These are phyloP conservation scores for Tulasnella sp. DNA, from an alignment of 768 basidiomycete genomes.

Conservation along the genomic window DNA sequence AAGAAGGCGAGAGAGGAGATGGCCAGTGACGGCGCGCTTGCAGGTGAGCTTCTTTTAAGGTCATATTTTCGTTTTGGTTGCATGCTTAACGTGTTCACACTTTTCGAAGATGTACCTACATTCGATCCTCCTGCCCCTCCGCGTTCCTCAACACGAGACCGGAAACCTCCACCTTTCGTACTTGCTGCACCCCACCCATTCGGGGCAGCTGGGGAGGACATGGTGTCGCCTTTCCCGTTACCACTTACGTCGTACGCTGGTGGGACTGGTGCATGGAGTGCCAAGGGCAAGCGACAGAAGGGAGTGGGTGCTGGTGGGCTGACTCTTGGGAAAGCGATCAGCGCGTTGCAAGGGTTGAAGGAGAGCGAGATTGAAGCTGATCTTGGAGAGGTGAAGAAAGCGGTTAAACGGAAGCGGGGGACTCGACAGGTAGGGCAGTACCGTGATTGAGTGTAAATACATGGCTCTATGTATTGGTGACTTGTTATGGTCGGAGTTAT, in stretches of 20 bases:
- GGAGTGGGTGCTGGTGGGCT: slow-evolving; percentile 34
- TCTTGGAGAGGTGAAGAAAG: slow-evolving; percentile 68
- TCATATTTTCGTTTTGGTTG: not conserved
- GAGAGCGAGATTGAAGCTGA: slow-evolving; percentile 69
- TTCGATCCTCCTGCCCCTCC: slow-evolving; percentile 30
- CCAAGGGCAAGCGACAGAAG: slow-evolving; percentile 29
- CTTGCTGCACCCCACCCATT: slow-evolving; percentile 50
- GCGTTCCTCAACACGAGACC: slow-evolving; percentile 27
- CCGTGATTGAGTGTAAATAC: not conserved
- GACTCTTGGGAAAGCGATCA: slow-evolving; percentile 59
- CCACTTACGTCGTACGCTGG: slow-evolving; percentile 42
- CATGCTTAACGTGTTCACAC: not conserved
- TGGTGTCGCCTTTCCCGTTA: slow-evolving; percentile 77
- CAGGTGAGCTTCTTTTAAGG: slow-evolving; percentile 42
- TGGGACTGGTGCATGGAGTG: slow-evolving; percentile 23
- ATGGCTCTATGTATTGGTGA: not conserved
- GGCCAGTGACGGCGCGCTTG: slow-evolving; percentile 74
- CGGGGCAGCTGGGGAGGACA: slow-evolving; percentile 76
- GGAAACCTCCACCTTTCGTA: slow-evolving; percentile 43
- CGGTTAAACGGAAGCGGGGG: slow-evolving; percentile 50
- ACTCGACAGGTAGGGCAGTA: slow-evolving; percentile 15
- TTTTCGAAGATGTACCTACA: slow-evolving; percentile 7
- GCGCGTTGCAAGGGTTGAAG: slow-evolving; percentile 47
- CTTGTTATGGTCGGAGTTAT: slow-evolving; percentile 2
- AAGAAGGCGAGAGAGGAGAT: slow-evolving; percentile 78